Base-by-base conservation (phyloP, 2,329 filamentous ascomycete genomes). In the Pseudopithomyces chartarum region DNA sequence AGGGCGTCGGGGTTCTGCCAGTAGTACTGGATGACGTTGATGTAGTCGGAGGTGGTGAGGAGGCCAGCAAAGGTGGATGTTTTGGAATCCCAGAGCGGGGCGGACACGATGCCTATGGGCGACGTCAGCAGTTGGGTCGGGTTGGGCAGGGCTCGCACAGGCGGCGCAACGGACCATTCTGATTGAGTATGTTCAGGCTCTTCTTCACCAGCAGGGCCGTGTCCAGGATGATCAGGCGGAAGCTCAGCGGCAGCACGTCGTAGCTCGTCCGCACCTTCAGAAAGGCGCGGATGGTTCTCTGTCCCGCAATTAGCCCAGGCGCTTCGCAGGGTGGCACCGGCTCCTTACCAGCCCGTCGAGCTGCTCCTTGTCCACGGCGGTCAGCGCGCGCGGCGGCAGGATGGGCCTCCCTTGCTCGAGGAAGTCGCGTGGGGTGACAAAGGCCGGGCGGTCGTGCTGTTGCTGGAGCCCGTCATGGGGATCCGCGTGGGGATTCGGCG, bases 11-110 rank as follows among this genome's bases (percentile, higher is more conserved):
- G 95, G 67, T 95, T 96, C 77, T 98, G 93, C 83, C 92, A 97
- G 81, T 99, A 98, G 79, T 99, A 99, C 76, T 98, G 94, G 39
- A 99, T 96, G 55, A 99, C 90, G 72, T 99, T 99, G 79, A 99
- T 96, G 76, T 95, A 99, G 79, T 99, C 95, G 59, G 92, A 96
- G 61, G 92, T 95, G 26, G 95, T 99, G 63, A 99, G 84, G 47
- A 99, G 85, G 38, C 95, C 95, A 39, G 94, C 95, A 77, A 98
- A 99, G 34, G 90, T 92, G 23, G 93, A 96, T 3, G 89, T 91
- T 63, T 90, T 89, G 23, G 94, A 97, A 77, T 99, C 93, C 95
- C 95, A 99, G 63, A 99, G 82, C 49, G 95, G 95, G 51, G 95
- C 95, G 29, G 95, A 99, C 54, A 99, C 95, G 74, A 99, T 99